Percentiles rank a stretch among this genome's conserved stretches.
These are phyloP conservation scores for Aspergillus thermomutatus DNA, from an alignment of 2,329 filamentous ascomycete species.

Conservation along the genomic window DNA sequence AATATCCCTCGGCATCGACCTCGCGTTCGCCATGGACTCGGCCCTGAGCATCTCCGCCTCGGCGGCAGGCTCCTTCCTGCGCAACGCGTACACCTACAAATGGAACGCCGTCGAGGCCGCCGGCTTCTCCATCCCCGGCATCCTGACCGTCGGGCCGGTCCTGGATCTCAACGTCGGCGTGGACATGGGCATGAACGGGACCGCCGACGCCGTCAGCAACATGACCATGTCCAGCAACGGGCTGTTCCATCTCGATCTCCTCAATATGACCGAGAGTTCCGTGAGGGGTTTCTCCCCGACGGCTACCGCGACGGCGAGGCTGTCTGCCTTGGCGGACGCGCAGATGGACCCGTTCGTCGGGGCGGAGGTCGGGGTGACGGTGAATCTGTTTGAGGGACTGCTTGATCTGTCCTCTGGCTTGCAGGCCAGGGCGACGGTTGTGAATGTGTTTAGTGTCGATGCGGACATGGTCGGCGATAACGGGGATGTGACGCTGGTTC, in stretches of 20 bases:
- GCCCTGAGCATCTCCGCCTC: neutral
- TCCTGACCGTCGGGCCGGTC: neutral
- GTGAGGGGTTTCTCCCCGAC: neutral
- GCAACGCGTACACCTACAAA: neutral
- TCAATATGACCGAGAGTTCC: neutral
- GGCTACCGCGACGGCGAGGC: neutral
- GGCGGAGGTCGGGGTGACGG: neutral
- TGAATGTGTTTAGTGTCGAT: neutral
- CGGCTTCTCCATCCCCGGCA: neutral
- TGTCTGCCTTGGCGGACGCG: neutral
- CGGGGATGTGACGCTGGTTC: neutral
- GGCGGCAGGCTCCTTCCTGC: neutral
- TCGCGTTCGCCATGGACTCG: neutral
- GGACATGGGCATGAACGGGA: neutral
- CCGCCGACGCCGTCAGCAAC: neutral
- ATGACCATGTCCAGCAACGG: neutral
- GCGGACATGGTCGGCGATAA: neutral
- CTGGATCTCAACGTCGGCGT: neutral
- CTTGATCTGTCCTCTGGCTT: neutral
- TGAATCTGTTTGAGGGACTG: neutral
- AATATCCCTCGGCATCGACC: neutral
- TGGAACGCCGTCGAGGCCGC: neutral
- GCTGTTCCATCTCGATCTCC: neutral
- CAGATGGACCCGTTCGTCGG: neutral
- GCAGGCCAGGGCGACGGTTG: neutral